Base-by-base conservation (phyloP, 192 early-diverging fungal species). In the Coemansia sp. region DNA sequence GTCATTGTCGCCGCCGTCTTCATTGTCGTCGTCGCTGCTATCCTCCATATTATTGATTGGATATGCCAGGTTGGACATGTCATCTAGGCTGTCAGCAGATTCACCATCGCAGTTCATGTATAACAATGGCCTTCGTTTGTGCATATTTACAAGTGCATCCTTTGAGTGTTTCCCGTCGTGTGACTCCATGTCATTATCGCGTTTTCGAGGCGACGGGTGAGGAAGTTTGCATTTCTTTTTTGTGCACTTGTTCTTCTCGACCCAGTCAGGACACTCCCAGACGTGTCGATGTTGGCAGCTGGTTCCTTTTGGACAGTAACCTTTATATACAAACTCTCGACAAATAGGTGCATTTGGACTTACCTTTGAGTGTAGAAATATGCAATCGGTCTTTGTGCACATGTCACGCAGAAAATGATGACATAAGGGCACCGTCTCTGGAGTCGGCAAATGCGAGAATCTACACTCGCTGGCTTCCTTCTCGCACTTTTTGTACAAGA, bases 211-310 rank as follows among this genome's bases (percentile, higher is more conserved):
- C n/a, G 12, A 25, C 21, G 72, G 67, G 37, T 89, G 88, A 3
- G 86, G 84, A 59, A 86, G 64, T 6, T 78, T 77, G 57, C 88
- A 90, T 17, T 80, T 83, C 13, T 57, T 46, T 19, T 62, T 69
- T 15, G 67, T 53, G 53, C 88, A 90, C 22, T 82, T 81, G 11
- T 73, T 71, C 21, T 83, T 82, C 15, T 84, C 84, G 0, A 74
- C 80, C 79, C 86, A 87, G 57, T 85, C 85, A 0, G 88, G 88
- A 40, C 88, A 90, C 18, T 87, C 81, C 67, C 81, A 81, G 5
- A 87, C 80, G 66, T 90, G 88, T 4, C 84, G 80, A 48, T 85
- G 66, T 17, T 64, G 62, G 55, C 88, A 90, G 8, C 61, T 56
- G 0, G 19, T 25, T 17, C 85, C 88, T 39, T 78, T 74, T 11